These are phyloP conservation scores for Fulvia fulva DNA, from an alignment of 2,329 filamentous ascomycete species.

Conservation along the genomic window DNA sequence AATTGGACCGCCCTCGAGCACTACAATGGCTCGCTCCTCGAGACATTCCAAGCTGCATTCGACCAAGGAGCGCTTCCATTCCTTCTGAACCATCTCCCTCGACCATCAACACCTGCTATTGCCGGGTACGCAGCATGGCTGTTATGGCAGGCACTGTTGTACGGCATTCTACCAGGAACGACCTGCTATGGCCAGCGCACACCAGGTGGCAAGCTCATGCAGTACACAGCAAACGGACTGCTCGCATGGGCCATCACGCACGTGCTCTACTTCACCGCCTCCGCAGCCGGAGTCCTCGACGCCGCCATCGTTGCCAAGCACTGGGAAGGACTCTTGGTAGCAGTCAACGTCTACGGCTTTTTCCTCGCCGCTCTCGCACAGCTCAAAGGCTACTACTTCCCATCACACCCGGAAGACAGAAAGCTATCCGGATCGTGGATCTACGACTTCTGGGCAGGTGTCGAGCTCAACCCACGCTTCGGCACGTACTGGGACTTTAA, in stretches of 20 bases:
- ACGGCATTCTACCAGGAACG: constrained; percentile 5
- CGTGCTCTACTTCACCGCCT: not conserved
- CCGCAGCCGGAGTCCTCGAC: not conserved
- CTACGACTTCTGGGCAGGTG: constrained; percentile 8
- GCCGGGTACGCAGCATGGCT: constrained; percentile 8
- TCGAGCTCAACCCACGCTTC: constrained; percentile 81
- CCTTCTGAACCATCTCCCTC: not conserved
- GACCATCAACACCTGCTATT: not conserved
- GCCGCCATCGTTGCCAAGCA: constrained; percentile 6
- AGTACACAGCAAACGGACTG: constrained; percentile 11
- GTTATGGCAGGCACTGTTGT: constrained; percentile 5
- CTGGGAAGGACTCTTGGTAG: constrained; percentile 9
- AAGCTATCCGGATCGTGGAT: constrained; percentile 9
- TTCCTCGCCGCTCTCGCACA: not conserved
- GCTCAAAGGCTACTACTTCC: constrained; percentile 7
- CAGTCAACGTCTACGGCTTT: constrained; percentile 7
- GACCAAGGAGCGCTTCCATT: not conserved
- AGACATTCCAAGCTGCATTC: not conserved
- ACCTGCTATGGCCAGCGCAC: constrained; percentile 10
- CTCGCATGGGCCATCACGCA: constrained; percentile 6
- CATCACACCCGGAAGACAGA: constrained; percentile 4
- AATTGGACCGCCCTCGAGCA: constrained; percentile 13
- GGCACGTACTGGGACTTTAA: constrained; percentile 83
- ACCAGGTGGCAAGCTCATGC: constrained; percentile 9
- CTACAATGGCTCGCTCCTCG: constrained; percentile 5